Evolutionary conservation across 768 basidiomycete species (phyloP).

Genomic region (Russula compacta): DNA sequence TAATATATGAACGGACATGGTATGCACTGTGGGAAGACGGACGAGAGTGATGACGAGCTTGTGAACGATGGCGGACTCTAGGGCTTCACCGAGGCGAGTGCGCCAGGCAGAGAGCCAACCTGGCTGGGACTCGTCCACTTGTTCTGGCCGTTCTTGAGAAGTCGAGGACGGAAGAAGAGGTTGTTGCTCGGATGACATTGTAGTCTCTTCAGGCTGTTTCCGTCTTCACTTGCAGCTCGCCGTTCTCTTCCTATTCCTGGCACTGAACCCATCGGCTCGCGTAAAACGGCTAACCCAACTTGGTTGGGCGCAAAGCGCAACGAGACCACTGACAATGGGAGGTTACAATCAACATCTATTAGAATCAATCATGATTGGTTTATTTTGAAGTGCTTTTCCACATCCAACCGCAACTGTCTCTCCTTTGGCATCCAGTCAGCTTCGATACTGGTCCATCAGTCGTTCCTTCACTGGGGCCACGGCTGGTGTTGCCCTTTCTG

Average conservation of each 20-base stretch:
- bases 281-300: no score
- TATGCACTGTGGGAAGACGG: background rate
- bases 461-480: background rate
- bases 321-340: no score
- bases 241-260: no score
- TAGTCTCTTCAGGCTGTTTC: background rate
- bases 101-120: background rate
- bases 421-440: no score
- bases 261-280: no score
- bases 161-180: constrained; percentile 21
- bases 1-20: background rate
- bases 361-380: no score
- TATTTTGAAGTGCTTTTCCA: no score
- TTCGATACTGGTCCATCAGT: no score
- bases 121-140: background rate
- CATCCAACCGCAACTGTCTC: no score
- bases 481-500: background rate
- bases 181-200: constrained; percentile 23
- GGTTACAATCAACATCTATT: no score
- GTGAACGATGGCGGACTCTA: constrained; percentile 9
- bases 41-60: constrained; percentile 20
- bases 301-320: no score
- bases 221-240: no score
- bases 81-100: constrained; percentile 4
- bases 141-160: background rate